Conservation (phyloP, 1,284 basidiomycete species). For the Tetrapyrgos nigripes region DNA sequence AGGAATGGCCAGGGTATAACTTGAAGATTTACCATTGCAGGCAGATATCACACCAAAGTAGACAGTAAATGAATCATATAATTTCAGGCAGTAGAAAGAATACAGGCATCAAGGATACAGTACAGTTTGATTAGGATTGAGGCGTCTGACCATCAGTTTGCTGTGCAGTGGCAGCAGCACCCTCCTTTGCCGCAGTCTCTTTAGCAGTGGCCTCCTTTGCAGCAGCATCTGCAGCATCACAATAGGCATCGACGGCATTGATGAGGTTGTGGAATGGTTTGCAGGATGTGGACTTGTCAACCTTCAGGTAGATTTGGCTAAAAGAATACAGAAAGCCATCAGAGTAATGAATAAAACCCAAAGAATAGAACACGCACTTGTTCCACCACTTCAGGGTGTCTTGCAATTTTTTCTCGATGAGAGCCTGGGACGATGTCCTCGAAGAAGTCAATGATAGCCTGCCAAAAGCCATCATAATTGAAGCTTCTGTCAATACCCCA, state of each 20-base stretch:
- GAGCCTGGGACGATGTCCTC: conserved; percentile 19
- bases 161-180: no score
- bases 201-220: not conserved
- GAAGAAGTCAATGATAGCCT: conserved; percentile 32
- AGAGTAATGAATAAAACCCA: not conserved
- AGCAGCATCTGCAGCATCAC: not conserved
- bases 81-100: no score
- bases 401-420: conserved; percentile 14
- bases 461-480: conserved; percentile 27
- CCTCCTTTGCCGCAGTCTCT: no score
- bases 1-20: no score
- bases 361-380: conserved; percentile 21
- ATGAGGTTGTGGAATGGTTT: not conserved
- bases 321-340: not conserved
- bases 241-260: not conserved
- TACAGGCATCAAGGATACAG: no score
- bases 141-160: no score
- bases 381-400: conserved; percentile 29
- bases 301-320: not conserved
- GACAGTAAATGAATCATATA: no score
- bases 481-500: conserved; percentile 19
- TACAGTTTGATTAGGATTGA: no score
- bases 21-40: no score
- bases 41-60: no score
- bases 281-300: not conserved